Conservation (phyloP, 2,329 filamentous ascomycete genomes). For the Taxawa tesnikishii region DNA sequence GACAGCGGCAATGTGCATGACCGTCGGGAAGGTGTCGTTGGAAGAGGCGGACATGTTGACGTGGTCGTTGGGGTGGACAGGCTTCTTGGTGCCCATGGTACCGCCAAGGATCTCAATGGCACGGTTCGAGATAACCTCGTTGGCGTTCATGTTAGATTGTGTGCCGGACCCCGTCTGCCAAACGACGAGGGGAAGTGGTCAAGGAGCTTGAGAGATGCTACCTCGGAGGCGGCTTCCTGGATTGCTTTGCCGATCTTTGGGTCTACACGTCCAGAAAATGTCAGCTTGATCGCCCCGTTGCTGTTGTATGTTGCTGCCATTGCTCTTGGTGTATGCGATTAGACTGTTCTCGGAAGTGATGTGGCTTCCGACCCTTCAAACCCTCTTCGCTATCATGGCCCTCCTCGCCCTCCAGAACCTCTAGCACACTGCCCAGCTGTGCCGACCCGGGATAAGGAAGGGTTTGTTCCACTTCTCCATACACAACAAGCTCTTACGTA, state of each 20-base stretch:
- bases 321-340: too few relatives aligned
- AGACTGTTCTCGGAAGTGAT: too few relatives aligned
- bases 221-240: conserved; percentile 85
- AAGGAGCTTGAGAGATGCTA: conserved; percentile 82
- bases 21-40: conserved; percentile 98
- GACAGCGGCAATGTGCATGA: conserved; percentile 98
- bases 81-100: conserved; percentile 91
- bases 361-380: too few relatives aligned
- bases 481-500: too few relatives aligned
- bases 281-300: conserved; percentile 3
- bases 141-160: conserved; percentile 99
- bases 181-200: conserved; percentile 96
- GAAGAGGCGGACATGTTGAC: conserved; percentile 98
- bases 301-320: conserved; percentile 1
- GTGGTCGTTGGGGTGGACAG: conserved; percentile 98
- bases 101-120: conserved; percentile 96
- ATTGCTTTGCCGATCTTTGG: conserved; percentile 85
- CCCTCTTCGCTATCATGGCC: too few relatives aligned
- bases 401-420: too few relatives aligned
- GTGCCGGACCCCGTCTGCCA: conserved; percentile 99
- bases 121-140: conserved; percentile 98
- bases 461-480: too few relatives aligned
- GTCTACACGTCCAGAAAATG: conserved; percentile 39
- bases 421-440: too few relatives aligned
- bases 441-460: too few relatives aligned